Evolutionary conservation across 345 rosid genomes (phyloP).

Genomic region (Limnanthes douglasii): DNA sequence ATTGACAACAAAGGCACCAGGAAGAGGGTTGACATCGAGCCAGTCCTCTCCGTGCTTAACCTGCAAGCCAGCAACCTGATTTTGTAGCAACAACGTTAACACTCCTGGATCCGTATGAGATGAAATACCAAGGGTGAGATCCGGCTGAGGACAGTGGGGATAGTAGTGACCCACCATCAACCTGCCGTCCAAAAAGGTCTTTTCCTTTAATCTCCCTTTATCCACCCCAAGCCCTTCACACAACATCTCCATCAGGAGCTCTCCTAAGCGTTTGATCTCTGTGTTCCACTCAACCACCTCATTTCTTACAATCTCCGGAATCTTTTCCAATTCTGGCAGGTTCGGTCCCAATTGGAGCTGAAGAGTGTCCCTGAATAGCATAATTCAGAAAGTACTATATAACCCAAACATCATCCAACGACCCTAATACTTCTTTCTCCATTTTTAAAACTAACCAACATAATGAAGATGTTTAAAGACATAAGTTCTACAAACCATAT

Average conservation of each 20-base stretch:
- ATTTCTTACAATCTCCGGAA: slow-evolving; percentile 30
- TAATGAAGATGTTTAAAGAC: too few relatives aligned
- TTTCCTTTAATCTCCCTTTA: slow-evolving; percentile 15
- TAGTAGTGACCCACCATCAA: slow-evolving; percentile 32
- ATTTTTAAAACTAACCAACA: too few relatives aligned
- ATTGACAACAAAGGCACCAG: slow-evolving; percentile 33
- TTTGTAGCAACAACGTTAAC: slow-evolving; percentile 27
- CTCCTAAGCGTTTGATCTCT: slow-evolving; percentile 15
- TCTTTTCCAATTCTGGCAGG: slow-evolving; percentile 5
- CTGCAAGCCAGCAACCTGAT: slow-evolving; percentile 36
- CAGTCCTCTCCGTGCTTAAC: slow-evolving; percentile 25
- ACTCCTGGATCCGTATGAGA: slow-evolving; percentile 39
- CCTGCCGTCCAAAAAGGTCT: slow-evolving; percentile 20
- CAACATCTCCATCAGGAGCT: slow-evolving; percentile 23
- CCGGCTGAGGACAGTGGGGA: slow-evolving; percentile 43
- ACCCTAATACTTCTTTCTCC: too few relatives aligned
- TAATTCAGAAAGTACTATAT: too few relatives aligned
- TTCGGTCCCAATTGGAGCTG: slow-evolving; percentile 19
- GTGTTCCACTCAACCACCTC: slow-evolving; percentile 27
- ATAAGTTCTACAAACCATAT: too few relatives aligned
- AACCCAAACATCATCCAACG: too few relatives aligned
- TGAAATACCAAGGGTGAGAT: slow-evolving; percentile 27
- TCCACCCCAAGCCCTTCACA: slow-evolving; percentile 35
- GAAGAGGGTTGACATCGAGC: slow-evolving; percentile 32
- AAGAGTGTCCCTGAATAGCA: slow-evolving; percentile 41